phyloP scores from a whole-genome alignment of 148 eudicot genomes.

The Nepenthes gracilis region DNA sequence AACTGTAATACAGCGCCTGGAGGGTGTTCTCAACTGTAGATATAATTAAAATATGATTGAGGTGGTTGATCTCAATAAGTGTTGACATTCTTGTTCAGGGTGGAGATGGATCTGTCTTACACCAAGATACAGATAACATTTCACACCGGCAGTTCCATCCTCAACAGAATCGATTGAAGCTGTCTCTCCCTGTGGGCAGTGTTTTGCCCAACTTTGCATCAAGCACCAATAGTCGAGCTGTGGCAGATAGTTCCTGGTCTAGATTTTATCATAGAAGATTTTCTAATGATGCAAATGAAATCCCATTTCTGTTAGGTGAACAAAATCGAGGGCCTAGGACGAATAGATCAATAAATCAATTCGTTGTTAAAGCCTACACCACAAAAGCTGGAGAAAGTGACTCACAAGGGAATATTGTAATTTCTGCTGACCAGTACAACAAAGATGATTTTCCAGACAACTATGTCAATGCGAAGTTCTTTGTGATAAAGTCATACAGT shows the following conservation, averaged over 20 bases:
- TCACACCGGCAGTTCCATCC: constrained; percentile 33
- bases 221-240: constrained; percentile 21
- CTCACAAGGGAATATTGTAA: constrained; percentile 69
- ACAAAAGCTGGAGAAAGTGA: constrained; percentile 60
- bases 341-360: constrained; percentile 46
- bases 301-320: constrained; percentile 36
- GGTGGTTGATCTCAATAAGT: background rate
- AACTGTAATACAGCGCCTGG: no score
- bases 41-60: background rate
- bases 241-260: constrained; percentile 34
- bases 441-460: background rate
- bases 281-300: constrained; percentile 29
- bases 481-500: constrained; percentile 56
- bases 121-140: constrained; percentile 23
- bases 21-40: no score
- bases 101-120: constrained; percentile 20
- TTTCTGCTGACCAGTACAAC: constrained; percentile 17
- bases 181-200: constrained; percentile 27
- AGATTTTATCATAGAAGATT: constrained; percentile 30
- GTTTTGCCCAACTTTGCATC: constrained; percentile 41
- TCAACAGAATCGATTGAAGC: constrained; percentile 35
- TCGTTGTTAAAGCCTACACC: constrained; percentile 75
- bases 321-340: constrained; percentile 66
- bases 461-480: constrained; percentile 39
- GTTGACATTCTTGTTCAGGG: constrained; percentile 21